Evolutionary conservation across 306 rosid species (phyloP).

Genomic region (Begonia loranthoides): DNA sequence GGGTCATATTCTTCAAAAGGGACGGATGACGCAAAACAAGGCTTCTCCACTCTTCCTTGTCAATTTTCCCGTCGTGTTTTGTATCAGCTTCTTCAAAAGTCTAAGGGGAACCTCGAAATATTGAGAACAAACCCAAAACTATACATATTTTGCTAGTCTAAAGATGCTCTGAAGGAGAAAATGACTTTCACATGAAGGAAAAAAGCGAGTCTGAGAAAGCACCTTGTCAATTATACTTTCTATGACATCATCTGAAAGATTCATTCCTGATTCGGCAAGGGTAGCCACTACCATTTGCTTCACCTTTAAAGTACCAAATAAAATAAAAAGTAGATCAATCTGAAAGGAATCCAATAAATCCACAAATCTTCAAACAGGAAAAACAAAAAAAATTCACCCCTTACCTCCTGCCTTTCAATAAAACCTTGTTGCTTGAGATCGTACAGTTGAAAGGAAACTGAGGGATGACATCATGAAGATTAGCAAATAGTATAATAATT

Average conservation of each 20-base stretch:
- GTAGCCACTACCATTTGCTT: constrained; percentile 99
- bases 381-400: not conserved
- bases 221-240: constrained; percentile 99
- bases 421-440: constrained; percentile 99
- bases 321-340: constrained; percentile 4
- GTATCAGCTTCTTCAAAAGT: constrained; percentile 99
- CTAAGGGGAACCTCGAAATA: constrained; percentile 21
- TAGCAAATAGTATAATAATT: not conserved
- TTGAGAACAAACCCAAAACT: not conserved
- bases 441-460: constrained; percentile 96
- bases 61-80: constrained; percentile 91
- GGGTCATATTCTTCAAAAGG: constrained; percentile 94
- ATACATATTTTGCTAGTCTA: not conserved
- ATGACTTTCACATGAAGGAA: not conserved
- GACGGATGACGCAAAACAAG: constrained; percentile 91
- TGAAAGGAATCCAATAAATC: not conserved
- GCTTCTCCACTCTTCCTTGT: constrained; percentile 98
- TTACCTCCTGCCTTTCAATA: constrained; percentile 96
- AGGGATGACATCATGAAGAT: constrained; percentile 11
- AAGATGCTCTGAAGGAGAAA: not conserved
- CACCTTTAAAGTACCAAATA: constrained; percentile 35
- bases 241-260: constrained; percentile 87
- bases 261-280: constrained; percentile 98
- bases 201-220: constrained; percentile 8
- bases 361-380: not conserved